Conservation (phyloP, 1,284 basidiomycete species). For the Xerocomus nothofagi region DNA sequence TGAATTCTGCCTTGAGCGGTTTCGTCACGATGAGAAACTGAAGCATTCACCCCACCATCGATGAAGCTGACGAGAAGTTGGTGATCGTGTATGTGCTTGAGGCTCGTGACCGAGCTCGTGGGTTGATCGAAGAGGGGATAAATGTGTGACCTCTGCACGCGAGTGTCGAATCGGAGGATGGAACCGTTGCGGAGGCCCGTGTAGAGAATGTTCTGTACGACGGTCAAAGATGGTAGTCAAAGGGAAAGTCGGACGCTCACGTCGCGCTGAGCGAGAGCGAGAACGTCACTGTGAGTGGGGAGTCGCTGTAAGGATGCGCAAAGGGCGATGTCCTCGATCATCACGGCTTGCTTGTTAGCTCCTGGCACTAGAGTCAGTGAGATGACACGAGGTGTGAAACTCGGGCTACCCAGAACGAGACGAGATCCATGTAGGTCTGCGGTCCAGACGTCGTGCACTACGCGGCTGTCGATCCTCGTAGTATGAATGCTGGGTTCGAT, state of each 20-base stretch:
- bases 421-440: conserved; percentile 49
- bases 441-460: conserved; percentile 57
- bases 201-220: conserved; percentile 53
- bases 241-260: conserved; percentile 36
- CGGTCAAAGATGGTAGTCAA: background rate
- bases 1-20: conserved; percentile 27
- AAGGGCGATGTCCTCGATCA: conserved; percentile 51
- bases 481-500: conserved; percentile 33
- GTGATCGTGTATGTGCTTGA: conserved; percentile 50
- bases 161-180: conserved; percentile 60
- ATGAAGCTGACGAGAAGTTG: conserved; percentile 59
- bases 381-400: background rate
- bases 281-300: conserved; percentile 59
- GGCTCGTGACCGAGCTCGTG: conserved; percentile 49
- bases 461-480: conserved; percentile 16
- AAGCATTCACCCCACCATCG: conserved; percentile 53
- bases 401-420: conserved; percentile 53
- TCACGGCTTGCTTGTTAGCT: conserved; percentile 48
- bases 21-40: background rate
- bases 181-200: conserved; percentile 62
- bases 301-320: conserved; percentile 36
- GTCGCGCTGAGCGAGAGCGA: conserved; percentile 51
- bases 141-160: conserved; percentile 38
- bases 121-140: conserved; percentile 42
- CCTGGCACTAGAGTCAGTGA: conserved; percentile 39